phyloP scores from a whole-genome alignment of 176 grass and related monocot species.

The Phyllostachys edulis region DNA sequence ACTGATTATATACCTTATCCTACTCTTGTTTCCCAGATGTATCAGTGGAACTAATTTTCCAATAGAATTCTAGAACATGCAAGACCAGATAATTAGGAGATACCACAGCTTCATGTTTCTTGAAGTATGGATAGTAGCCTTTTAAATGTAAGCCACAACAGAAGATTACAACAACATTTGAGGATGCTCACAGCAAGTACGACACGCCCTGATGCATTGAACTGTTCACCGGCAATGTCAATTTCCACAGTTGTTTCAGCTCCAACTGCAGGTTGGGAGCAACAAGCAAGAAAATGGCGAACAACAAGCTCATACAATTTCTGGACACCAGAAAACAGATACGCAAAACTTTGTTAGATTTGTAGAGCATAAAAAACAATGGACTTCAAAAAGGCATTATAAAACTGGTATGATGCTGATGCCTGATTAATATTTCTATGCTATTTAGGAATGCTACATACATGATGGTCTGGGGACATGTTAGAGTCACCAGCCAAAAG shows the following conservation, averaged over 20 bases:
- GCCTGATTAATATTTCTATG: slow-evolving; percentile 8
- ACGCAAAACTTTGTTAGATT: neutral
- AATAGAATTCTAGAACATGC: slow-evolving; percentile 20
- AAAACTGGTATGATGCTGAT: neutral
- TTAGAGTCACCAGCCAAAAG: slow-evolving; percentile 60
- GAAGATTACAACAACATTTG: slow-evolving; percentile 22
- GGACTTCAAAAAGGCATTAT: neutral
- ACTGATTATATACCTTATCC: slow-evolving; percentile 2
- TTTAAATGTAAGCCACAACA: slow-evolving; percentile 29
- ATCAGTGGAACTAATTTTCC: slow-evolving; percentile 18
- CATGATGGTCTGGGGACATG: slow-evolving; percentile 68
- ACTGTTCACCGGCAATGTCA: slow-evolving; percentile 84
- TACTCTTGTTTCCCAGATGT: slow-evolving; percentile 14
- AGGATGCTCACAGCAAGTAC: slow-evolving; percentile 71
- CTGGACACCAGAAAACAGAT: slow-evolving; percentile 47
- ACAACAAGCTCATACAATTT: slow-evolving; percentile 98
- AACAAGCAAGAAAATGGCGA: slow-evolving; percentile 96
- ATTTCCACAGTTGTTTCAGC: slow-evolving; percentile 90
- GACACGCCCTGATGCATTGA: slow-evolving; percentile 76
- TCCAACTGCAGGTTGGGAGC: slow-evolving; percentile 92
- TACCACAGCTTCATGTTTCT: neutral
- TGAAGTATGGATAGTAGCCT: slow-evolving; percentile 10
- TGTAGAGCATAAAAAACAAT: slow-evolving; percentile 17
- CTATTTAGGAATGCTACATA: slow-evolving; percentile 36
- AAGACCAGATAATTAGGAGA: slow-evolving; percentile 5